Evolutionary conservation across 129 eudicot species (phyloP).

Genomic region (Sambucus nigra): DNA sequence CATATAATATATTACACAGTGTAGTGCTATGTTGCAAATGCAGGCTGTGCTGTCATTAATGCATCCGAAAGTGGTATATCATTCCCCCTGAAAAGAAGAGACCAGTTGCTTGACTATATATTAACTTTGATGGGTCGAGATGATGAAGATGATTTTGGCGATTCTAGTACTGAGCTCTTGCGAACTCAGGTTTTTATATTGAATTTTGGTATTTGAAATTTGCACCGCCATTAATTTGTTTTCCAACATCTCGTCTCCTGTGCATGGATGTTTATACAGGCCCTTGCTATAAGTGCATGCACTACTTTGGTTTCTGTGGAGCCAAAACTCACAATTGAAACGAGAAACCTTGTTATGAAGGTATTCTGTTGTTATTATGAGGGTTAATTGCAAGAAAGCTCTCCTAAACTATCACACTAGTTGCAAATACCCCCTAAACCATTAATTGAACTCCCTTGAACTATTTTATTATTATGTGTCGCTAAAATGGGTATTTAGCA

Average conservation of each 20-base stretch:
- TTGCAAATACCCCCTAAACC: no score
- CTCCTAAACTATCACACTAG: no score
- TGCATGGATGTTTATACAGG: slow-evolving; percentile 29
- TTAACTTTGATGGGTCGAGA: slow-evolving; percentile 87
- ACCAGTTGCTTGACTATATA: slow-evolving; percentile 78
- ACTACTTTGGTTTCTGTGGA: slow-evolving; percentile 98
- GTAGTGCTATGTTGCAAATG: slow-evolving; percentile 15
- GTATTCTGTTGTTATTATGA: slow-evolving; percentile 33
- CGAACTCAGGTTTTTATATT: slow-evolving; percentile 63
- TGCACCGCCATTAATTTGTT: slow-evolving; percentile 4
- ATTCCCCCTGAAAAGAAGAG: slow-evolving; percentile 90
- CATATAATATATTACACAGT: no score
- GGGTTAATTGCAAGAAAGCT: no score
- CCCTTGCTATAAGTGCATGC: slow-evolving; percentile 97
- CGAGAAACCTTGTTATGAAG: slow-evolving; percentile 87
- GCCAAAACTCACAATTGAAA: slow-evolving; percentile 86
- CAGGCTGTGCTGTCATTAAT: slow-evolving; percentile 89
- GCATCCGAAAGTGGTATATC: slow-evolving; percentile 89
- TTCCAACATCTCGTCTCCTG: background rate
- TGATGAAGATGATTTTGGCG: slow-evolving; percentile 77
- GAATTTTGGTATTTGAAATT: background rate
- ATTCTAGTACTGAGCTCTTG: slow-evolving; percentile 70
- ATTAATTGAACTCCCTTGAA: no score
- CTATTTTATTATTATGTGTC: no score
- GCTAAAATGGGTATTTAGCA: no score